Base-by-base conservation (phyloP, 2,329 filamentous ascomycete genomes). In the Knufia fluminis region DNA sequence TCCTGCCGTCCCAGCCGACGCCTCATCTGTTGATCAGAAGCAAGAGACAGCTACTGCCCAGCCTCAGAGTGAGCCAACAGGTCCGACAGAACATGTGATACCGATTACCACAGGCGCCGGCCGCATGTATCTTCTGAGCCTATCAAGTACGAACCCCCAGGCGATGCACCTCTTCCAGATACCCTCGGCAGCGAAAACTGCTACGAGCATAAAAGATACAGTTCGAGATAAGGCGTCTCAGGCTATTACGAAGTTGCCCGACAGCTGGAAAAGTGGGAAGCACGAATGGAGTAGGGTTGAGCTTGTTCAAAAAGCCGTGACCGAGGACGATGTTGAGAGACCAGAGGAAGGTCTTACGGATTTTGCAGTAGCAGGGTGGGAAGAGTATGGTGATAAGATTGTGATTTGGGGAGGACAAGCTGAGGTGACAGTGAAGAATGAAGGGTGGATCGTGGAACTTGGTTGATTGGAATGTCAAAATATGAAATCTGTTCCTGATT, bases 71-170 rank as follows among this genome's bases (percentile, higher is more conserved):
- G 28, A 43, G 17, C 41, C 31, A 19, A 22, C 33, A 14, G 35
- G 45, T 24, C 54, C 54, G 9, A 48, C 50, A 19, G 42, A 38
- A 19, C 41, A 52, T 42, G 9, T 31, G 1, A 28, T 52, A 16
- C 52, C 54, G 9, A 36, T 56, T 40, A 54, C 52, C 2, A 54
- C 54, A n/a, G 54, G 54, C 10, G 42, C 51, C 1, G 54, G 54
- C 9, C 49, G 54, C 20, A 23, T 40, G 17, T 54, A 54, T 38
- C 41, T 55, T 23, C 12, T 53, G 9, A 17, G n/a, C n/a, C 9
- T 36, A 2, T 9, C 20, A 20, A n/a, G 12, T 23, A 36, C 8
- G n/a, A 36, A 46, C 24, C 44, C 44, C 4, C 19, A 22, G 17
- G 12, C 14, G 2, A 40, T 48, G 22, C 49, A 54, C 26, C 48